Percentiles rank a stretch among this genome's conserved stretches.
Evolutionary conservation across 2,329 filamentous ascomycete genomes (phyloP).

Genomic region (Beauveria pseudobassiana): DNA sequence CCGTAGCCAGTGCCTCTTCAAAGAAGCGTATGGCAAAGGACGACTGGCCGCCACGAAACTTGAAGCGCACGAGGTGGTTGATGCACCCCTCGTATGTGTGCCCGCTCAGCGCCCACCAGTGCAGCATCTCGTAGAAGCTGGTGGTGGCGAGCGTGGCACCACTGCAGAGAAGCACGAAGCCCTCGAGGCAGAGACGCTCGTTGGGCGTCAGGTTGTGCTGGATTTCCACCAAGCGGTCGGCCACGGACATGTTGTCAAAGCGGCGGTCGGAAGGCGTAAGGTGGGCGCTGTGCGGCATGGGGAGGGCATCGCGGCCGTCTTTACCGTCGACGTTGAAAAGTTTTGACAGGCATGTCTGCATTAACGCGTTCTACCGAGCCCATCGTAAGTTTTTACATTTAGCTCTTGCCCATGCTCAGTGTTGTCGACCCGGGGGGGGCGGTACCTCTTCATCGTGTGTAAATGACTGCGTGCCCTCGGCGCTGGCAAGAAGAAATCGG

Average conservation of each 20-base stretch:
- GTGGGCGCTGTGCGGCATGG: conserved; percentile 31
- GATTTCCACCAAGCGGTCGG: conserved; percentile 35
- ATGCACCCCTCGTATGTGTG: conserved; percentile 33
- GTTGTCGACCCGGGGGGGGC: neutral
- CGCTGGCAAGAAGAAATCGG: conserved; percentile 29
- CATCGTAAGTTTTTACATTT: neutral
- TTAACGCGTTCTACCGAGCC: conserved; percentile 20
- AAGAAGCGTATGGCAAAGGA: conserved; percentile 38
- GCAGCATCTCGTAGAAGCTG: conserved; percentile 39
- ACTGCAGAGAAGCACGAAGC: conserved; percentile 34
- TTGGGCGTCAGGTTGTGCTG: conserved; percentile 28
- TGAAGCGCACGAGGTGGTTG: conserved; percentile 33
- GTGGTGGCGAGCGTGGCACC: conserved; percentile 34
- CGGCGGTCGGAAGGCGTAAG: conserved; percentile 24
- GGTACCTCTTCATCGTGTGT: conserved; percentile 34
- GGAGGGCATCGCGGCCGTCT: conserved; percentile 28
- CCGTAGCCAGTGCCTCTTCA: conserved; percentile 30
- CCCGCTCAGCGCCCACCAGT: conserved; percentile 38
- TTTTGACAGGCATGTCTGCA: conserved; percentile 29
- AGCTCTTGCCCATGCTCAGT: neutral
- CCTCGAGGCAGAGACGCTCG: conserved; percentile 33
- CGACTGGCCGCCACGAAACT: conserved; percentile 36
- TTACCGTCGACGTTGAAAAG: conserved; percentile 39
- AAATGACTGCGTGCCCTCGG: conserved; percentile 24
- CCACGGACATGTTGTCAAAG: conserved; percentile 32